phyloP scores from a whole-genome alignment of 768 basidiomycete genomes.

The Collybia sp. region DNA sequence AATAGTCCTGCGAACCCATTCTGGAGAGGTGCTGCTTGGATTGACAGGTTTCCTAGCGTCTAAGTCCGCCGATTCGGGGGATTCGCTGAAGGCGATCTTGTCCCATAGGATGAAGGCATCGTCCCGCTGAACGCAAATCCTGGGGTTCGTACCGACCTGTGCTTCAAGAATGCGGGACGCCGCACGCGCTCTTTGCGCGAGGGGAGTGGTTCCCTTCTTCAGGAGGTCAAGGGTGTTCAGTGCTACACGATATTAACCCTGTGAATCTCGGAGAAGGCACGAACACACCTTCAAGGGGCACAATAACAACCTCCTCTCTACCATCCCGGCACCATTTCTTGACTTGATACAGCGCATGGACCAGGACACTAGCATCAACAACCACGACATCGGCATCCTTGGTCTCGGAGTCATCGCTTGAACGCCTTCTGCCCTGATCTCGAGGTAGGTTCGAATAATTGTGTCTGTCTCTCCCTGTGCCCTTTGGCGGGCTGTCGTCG shows the following conservation, averaged over 20 bases:
- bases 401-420: constrained; percentile 22
- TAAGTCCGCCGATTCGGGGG: constrained; percentile 5
- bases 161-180: constrained; percentile 89
- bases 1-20: constrained; percentile 82
- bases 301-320: constrained; percentile 71
- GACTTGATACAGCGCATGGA: constrained; percentile 73
- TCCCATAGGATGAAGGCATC: constrained; percentile 85
- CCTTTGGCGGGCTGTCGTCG: constrained; percentile 6
- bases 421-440: constrained; percentile 19
- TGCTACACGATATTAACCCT: constrained; percentile 36
- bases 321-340: constrained; percentile 81
- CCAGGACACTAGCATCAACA: constrained; percentile 77
- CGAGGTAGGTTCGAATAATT: not conserved
- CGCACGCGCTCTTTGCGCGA: constrained; percentile 79
- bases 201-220: constrained; percentile 80
- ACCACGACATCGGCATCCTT: constrained; percentile 76
- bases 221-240: constrained; percentile 88
- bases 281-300: constrained; percentile 82
- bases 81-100: constrained; percentile 49
- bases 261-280: not conserved
- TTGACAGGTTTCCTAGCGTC: constrained; percentile 18
- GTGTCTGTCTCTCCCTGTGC: constrained; percentile 12
- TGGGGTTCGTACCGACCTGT: constrained; percentile 77
- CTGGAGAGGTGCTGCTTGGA: constrained; percentile 46
- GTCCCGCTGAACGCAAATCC: constrained; percentile 78